Evolutionary conservation across 257 asterid species (phyloP), one percentile per base, ranked within the genome.

Genomic region (Solanum appendiculatum): DNA sequence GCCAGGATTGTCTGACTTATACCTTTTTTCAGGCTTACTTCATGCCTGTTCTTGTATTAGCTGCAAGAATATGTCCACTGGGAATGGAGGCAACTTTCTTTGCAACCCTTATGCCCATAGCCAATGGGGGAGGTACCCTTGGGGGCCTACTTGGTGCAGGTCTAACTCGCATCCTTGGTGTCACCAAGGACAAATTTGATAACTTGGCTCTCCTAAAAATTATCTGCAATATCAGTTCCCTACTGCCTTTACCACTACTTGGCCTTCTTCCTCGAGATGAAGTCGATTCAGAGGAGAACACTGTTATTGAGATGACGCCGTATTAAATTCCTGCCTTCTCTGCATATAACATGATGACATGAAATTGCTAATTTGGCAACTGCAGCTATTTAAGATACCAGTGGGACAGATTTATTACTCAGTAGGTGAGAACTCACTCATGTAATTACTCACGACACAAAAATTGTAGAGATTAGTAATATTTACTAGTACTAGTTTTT

Each of bases 11-110:
- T 80, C 66, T 80, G 5, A 80, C 42, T 78, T 27, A 10, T 87
- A 86, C 34, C 29, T 31, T 7, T 80, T 88, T 85, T 73, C 92
- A 97, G 99, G 97, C 94, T 56, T 97, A 98, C 20, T 95, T 97
- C 91, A 95, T 97, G 99, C 99, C 99, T 2, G 99, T 97, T 86
- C 98, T 97, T 34, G 99, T 97, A 42, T 90, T 97, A 88, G 99
- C 99, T 8, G 99, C 99, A 86, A 95, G 94, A 87, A 84, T 97
- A 88, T 97, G 99, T 89, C 99, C 99, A 0, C 95, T 93, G 86
- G 99, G 98, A 69, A 93, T 97, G 94, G 99, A 97, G 89, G 98
- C 99, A 27, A 97, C 99, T 23, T 98, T 97, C 37, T 97, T 97
- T 58, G 99, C 99, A 15, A 97, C 99, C 39, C 96, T 97, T 2